Conservation (phyloP, 306 rosid genomes). For the Spatholobus suberectus region DNA sequence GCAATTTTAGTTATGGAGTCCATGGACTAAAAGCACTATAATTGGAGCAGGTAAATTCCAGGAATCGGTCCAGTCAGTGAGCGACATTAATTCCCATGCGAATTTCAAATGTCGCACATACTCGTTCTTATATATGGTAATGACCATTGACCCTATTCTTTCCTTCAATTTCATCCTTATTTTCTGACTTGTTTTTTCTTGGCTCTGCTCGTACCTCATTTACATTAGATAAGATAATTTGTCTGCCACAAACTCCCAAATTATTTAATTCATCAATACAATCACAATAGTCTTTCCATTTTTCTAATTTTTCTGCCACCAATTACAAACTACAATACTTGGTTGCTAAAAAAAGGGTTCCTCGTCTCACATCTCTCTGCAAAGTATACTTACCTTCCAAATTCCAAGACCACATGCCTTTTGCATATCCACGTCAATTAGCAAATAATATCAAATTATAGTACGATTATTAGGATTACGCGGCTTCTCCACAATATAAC, state of each 20-base stretch:
- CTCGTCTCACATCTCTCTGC: background rate
- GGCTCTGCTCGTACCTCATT: conserved; percentile 42
- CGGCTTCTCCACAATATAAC: background rate
- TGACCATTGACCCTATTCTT: background rate
- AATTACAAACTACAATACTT: background rate
- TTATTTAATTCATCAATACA: too few species aligned
- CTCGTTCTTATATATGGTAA: background rate
- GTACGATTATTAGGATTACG: background rate
- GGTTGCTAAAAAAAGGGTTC: background rate
- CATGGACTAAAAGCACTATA: conserved; percentile 19
- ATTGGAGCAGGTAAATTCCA: conserved; percentile 52
- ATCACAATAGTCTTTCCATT: background rate
- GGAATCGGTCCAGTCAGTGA: conserved; percentile 46
- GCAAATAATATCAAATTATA: background rate
- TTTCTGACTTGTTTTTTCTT: background rate
- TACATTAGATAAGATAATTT: background rate
- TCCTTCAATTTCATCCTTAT: background rate
- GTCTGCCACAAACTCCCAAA: too few species aligned
- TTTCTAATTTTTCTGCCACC: background rate
- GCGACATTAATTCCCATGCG: conserved; percentile 55
- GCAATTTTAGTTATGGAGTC: conserved; percentile 2
- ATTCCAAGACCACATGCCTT: conserved; percentile 23
- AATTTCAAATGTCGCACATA: conserved; percentile 20
- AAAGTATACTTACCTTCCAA: background rate
- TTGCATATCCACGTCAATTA: conserved; percentile 8